Conservation (phyloP, 768 basidiomycete genomes). For the Auriscalpium orientale region DNA sequence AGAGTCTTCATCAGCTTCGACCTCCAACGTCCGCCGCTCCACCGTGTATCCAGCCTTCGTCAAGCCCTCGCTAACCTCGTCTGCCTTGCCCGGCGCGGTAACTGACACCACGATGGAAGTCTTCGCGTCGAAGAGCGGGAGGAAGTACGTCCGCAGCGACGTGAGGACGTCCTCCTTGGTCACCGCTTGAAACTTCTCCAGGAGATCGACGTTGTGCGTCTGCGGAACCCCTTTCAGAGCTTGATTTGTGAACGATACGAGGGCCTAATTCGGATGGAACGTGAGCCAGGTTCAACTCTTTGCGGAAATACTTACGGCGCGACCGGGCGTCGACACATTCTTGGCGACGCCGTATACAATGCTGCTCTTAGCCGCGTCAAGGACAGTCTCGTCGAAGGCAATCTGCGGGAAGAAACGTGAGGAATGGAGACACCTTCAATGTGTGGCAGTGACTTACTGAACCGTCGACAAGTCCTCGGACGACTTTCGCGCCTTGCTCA, state of each 20-base stretch:
- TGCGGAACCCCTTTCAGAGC: conserved; percentile 79
- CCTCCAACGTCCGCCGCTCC: conserved; percentile 59
- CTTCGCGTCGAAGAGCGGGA: conserved; percentile 75
- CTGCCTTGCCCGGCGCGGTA: conserved; percentile 73
- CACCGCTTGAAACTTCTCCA: conserved; percentile 73
- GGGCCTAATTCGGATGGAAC: conserved; percentile 43
- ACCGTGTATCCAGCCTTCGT: conserved; percentile 68
- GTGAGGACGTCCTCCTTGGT: conserved; percentile 70
- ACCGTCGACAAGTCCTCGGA: conserved; percentile 75
- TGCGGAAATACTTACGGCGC: conserved; percentile 55
- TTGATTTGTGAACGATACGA: conserved; percentile 83
- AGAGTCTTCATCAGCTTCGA: conserved; percentile 40
- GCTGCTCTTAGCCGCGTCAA: conserved; percentile 89
- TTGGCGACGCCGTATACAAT: conserved; percentile 81
- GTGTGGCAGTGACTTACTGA: conserved; percentile 42
- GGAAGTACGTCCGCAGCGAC: conserved; percentile 63
- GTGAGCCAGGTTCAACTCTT: neutral
- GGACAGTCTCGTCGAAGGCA: conserved; percentile 64
- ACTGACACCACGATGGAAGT: conserved; percentile 77
- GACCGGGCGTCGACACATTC: conserved; percentile 75
- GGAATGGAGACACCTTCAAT: neutral
- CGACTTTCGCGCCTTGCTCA: conserved; percentile 68
- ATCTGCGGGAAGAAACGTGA: conserved; percentile 41
- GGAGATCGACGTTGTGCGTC: conserved; percentile 65
- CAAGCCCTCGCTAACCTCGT: conserved; percentile 61